Percentiles rank a stretch among this genome's conserved stretches.
Evolutionary conservation across 306 rosid species (phyloP).

Genomic region (Canavalia gladiata): DNA sequence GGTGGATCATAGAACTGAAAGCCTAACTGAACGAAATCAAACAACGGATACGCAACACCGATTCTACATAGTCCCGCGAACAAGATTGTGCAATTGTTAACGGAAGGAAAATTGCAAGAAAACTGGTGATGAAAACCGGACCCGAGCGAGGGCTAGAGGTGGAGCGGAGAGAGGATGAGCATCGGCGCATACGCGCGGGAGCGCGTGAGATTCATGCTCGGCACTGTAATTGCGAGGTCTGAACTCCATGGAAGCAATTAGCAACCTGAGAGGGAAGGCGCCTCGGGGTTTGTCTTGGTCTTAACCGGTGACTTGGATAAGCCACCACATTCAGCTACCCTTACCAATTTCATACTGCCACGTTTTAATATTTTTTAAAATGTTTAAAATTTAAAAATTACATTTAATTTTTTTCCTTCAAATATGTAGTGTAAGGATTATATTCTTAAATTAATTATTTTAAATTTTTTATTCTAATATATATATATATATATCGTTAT

Average conservation of each 20-base stretch:
- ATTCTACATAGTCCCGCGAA: constrained; percentile 11
- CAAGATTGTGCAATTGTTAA: constrained; percentile 25
- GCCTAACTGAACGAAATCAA: constrained; percentile 1
- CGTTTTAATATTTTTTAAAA: too few relatives aligned
- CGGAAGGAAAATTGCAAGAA: not conserved
- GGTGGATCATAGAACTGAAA: constrained; percentile 2
- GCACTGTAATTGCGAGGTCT: constrained; percentile 75
- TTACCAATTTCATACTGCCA: not conserved
- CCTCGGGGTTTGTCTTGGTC: not conserved
- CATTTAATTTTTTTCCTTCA: too few relatives aligned
- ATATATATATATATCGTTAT: too few relatives aligned
- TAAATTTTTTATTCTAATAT: too few relatives aligned
- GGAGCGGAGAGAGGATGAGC: constrained; percentile 68
- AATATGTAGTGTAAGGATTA: too few relatives aligned
- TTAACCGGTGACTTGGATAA: not conserved
- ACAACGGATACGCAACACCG: not conserved
- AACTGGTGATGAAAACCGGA: constrained; percentile 27
- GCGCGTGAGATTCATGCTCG: constrained; percentile 65
- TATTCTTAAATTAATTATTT: too few relatives aligned
- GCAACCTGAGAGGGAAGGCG: not conserved
- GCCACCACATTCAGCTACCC: not conserved
- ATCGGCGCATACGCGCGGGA: constrained; percentile 65
- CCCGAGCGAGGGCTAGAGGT: constrained; percentile 59
- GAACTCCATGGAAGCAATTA: constrained; percentile 75
- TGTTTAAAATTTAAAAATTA: too few relatives aligned